Base-by-base conservation (phyloP, 176 grass and related monocot species). In the Otatea glauca region DNA sequence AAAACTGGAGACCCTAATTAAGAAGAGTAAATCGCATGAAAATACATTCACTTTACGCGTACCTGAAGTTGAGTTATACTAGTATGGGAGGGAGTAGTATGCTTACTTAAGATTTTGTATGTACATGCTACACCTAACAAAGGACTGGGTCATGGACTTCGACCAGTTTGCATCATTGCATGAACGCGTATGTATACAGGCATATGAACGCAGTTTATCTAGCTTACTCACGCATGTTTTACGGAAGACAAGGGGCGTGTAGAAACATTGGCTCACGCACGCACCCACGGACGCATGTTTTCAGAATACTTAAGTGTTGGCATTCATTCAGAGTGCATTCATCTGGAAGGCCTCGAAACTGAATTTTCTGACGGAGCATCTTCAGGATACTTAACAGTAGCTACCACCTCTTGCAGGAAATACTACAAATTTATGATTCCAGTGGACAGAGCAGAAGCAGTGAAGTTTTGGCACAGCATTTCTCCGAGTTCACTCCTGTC, bases 351-450 rank as follows among this genome's bases (percentile, higher is more conserved):
- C 39, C 35, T 44, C n/a, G 14, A 18, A 76, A 58, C 18, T n/a
- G 32, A 75, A 23, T 75, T 21, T 56, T 75, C 50, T 39, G 18
- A 14, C 51, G 18, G 51, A 21, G 51, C 32, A 58, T 39, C 73
- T 76, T 23, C 73, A 76, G 50, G 35, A 66, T 5, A 20, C 24
- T 45, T 24, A 5, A 47, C 59, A 66, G 82, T 75, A 66, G 21
- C 37, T 39, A 51, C 8, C 20, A 29, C 29, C 12, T 41, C 20
- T 20, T 25, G 17, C 53, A 71, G 76, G 35, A 44, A 48, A 65
- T 14, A 43, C 18, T 66, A 21, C 42, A 34, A 25, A 4, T 78
- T 18, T 47, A 45, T 6, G 41, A 21, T 29, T 66, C 41, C 54
- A 62, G 41, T 16, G 41, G 68, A 8, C 50, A 47, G 25, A 62